Base-by-base conservation (phyloP, 2,329 filamentous ascomycete species). In the Botryotinia calthae region DNA sequence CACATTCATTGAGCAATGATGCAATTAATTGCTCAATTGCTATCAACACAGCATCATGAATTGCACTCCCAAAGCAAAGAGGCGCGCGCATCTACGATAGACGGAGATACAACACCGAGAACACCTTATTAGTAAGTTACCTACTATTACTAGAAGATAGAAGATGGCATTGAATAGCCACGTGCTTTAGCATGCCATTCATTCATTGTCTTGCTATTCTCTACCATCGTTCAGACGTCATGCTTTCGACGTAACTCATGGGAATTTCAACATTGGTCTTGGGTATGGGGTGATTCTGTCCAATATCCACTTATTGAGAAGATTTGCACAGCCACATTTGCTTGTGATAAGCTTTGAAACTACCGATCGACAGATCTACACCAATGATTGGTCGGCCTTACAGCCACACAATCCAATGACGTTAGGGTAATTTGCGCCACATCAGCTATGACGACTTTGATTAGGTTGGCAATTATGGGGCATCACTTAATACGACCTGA, bases 401-500 rank as follows among this genome's bases (percentile, higher is more conserved):
- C 22, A 65, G 69, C 59, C 69, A 54, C 59, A 65, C 6, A 1
- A 18, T 18, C 28, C 4, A 37, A 71, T 71, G 59, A 44, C 69
- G 59, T 65, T 42, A 56, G 44, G 48, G 20, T 14, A 28, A 44
- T 20, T 51, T 28, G 46, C 37, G 46, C 59, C 44, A 62, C 56
- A 56, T 4, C n/a, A 64, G 20, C 18, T 64, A 71, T 71, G 69
- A 71, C 69, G 69, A 71, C 59, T 64, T 48, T 40, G 46, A 71
- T 65, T 64, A 42, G 44, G 31, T 48, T 40, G 31, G 59, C 25
- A 54, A n/a, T 40, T 31, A 28, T 22, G n/a, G 42, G 66, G 54
- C 58, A 31, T 37, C 25, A 4, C 12, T 5, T 16, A 12, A 25
- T 16, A 54, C 25, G 25, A 54, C 12, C 48, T 0, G 9, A n/a